phyloP scores from a whole-genome alignment of 306 rosid genomes.

The Purshia tridentata region DNA sequence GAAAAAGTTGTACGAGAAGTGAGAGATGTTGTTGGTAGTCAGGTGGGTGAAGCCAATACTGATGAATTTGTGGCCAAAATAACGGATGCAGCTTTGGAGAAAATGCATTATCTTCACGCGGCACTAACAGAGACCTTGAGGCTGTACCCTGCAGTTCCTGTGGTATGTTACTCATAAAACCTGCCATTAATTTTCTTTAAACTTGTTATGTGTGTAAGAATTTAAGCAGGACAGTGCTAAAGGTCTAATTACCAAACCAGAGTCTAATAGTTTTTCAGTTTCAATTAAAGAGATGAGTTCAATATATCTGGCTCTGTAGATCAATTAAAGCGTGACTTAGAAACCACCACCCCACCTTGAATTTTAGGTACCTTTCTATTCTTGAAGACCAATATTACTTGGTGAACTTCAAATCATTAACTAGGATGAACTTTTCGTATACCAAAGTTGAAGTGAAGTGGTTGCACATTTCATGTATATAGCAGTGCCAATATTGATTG shows the following conservation, averaged over 20 bases:
- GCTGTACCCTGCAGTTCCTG: slow-evolving; percentile 69
- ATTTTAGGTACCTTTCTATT: too few relatives aligned
- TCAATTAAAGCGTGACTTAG: too few relatives aligned
- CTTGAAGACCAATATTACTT: too few relatives aligned
- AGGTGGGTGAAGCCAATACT: slow-evolving; percentile 30
- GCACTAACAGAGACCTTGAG: slow-evolving; percentile 73
- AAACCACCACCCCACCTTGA: too few relatives aligned
- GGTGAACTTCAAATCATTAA: background rate
- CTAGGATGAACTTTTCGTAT: background rate
- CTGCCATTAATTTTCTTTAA: background rate
- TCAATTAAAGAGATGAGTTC: background rate
- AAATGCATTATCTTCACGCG: slow-evolving; percentile 88
- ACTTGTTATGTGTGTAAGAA: background rate
- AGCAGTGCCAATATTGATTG: background rate
- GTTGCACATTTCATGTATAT: too few relatives aligned
- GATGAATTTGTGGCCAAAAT: slow-evolving; percentile 44
- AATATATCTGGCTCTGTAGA: too few relatives aligned
- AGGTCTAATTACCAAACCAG: background rate
- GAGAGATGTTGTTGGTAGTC: slow-evolving; percentile 38
- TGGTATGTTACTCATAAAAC: slow-evolving; percentile 29
- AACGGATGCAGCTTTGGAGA: slow-evolving; percentile 53
- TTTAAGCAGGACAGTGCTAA: background rate
- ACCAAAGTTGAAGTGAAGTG: background rate
- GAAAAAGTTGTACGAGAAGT: slow-evolving; percentile 67
- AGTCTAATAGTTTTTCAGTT: too few relatives aligned